phyloP scores from a whole-genome alignment of 2,329 filamentous ascomycete species.

The Fusarium sp. region DNA sequence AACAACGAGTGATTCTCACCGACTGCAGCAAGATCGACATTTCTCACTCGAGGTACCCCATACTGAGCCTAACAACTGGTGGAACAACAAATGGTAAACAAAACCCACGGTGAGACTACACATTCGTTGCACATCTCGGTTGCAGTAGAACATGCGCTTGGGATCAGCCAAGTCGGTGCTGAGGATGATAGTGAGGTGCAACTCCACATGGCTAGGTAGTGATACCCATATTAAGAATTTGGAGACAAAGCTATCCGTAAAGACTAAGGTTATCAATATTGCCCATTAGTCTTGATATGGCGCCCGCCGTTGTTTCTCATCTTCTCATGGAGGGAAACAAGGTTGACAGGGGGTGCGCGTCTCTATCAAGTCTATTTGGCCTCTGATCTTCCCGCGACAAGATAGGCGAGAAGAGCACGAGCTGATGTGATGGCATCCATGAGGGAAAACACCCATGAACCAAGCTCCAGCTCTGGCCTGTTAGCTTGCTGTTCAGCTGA shows the following conservation, averaged over 20 bases:
- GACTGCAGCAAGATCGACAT: slow-evolving; percentile 1
- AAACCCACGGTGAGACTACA: background rate
- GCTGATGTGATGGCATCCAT: slow-evolving; percentile 21
- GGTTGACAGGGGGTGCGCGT: slow-evolving; percentile 31
- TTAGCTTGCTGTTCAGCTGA: slow-evolving; percentile 16
- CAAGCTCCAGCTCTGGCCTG: background rate
- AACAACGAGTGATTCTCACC: background rate
- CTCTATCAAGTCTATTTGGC: slow-evolving; percentile 21
- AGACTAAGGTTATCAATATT: background rate
- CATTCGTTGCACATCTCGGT: slow-evolving; percentile 8
- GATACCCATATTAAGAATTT: slow-evolving; percentile 1
- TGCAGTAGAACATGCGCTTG: background rate
- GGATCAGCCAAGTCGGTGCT: background rate
- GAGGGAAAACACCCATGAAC: background rate
- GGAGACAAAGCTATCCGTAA: background rate
- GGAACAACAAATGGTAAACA: background rate
- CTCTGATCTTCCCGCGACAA: slow-evolving; percentile 43
- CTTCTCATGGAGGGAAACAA: slow-evolving; percentile 13
- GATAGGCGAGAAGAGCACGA: slow-evolving; percentile 42
- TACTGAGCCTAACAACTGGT: background rate
- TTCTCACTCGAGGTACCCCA: background rate
- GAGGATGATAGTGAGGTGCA: slow-evolving; percentile 19
- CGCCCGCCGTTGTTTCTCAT: slow-evolving; percentile 10
- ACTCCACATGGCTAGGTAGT: slow-evolving; percentile 28
- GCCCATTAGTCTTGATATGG: background rate